These are phyloP conservation scores for Cicer chorassanicum DNA, from an alignment of 306 rosid species.

Conservation along the genomic window DNA sequence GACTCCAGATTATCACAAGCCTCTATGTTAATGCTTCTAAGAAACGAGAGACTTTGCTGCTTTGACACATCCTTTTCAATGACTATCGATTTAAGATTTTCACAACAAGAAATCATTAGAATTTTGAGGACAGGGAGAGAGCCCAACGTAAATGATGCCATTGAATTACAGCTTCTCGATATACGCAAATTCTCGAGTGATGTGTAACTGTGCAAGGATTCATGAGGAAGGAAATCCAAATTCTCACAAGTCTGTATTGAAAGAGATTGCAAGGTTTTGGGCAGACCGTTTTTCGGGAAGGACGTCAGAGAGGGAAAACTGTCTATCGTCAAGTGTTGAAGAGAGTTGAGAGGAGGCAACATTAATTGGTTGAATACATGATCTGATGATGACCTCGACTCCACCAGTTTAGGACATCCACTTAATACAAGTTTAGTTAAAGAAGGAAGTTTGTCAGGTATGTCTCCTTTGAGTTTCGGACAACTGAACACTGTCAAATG, in stretches of 20 bases:
- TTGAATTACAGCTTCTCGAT: not conserved
- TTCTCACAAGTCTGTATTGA: not conserved
- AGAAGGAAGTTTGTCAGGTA: not conserved
- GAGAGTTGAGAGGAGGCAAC: slow-evolving; percentile 12
- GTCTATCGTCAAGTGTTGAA: not conserved
- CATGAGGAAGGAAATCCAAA: not conserved
- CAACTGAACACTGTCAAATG: not conserved
- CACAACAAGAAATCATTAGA: not conserved
- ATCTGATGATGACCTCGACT: not conserved
- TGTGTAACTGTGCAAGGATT: slow-evolving; percentile 9
- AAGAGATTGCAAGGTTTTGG: not conserved
- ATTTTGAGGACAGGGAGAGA: not conserved
- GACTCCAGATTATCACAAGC: not conserved
- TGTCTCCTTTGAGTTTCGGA: slow-evolving; percentile 5
- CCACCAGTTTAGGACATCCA: not conserved
- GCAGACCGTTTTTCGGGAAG: not conserved
- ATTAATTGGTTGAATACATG: not conserved
- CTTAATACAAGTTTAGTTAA: not conserved
- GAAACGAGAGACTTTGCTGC: not conserved
- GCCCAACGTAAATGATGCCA: not conserved
- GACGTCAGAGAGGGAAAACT: not conserved
- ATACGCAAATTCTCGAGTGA: not conserved
- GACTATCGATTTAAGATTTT: not conserved
- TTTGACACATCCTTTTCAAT: not conserved
- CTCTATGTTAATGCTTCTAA: accelerated